A percentile compares a stretch with the other conserved stretches of the same genome.
Conservation (phyloP, 164 flowering plant genomes). For the Magnolia kwangsiensis region DNA sequence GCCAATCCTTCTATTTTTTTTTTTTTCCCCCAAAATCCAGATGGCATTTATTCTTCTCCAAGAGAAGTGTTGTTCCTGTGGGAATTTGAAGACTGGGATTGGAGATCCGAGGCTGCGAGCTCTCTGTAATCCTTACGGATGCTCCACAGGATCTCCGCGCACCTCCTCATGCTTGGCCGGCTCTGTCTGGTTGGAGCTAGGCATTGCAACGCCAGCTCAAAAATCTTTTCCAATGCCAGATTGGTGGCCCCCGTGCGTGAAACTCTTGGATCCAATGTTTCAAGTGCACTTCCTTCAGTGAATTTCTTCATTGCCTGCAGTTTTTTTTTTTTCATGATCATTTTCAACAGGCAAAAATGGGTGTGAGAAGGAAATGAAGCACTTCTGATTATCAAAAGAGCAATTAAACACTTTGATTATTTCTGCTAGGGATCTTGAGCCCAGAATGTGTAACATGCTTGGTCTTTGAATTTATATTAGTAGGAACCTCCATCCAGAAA, state of each 20-base stretch:
- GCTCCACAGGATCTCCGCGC: slow-evolving; percentile 85
- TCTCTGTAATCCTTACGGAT: slow-evolving; percentile 83
- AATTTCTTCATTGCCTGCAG: slow-evolving; percentile 82
- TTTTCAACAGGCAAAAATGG: too few species aligned
- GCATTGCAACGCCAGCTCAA: slow-evolving; percentile 76
- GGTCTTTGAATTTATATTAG: too few species aligned
- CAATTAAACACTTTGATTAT: too few species aligned
- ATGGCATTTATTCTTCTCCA: slow-evolving; percentile 21
- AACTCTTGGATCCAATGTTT: slow-evolving; percentile 69
- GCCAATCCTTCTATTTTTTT: not conserved
- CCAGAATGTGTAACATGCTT: too few species aligned
- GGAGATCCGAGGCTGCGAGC: slow-evolving; percentile 31
- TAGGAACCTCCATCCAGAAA: too few species aligned
- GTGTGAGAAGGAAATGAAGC: too few species aligned
- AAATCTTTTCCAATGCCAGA: slow-evolving; percentile 55
- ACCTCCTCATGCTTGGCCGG: slow-evolving; percentile 80
- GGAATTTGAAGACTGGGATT: slow-evolving; percentile 38
- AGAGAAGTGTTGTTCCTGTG: slow-evolving; percentile 22
- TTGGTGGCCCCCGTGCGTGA: slow-evolving; percentile 37
- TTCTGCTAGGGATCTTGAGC: too few species aligned
- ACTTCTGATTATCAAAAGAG: too few species aligned
- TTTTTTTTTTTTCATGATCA: not conserved
- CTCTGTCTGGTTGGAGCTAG: slow-evolving; percentile 62
- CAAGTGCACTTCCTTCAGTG: slow-evolving; percentile 55
- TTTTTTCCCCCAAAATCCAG: not conserved